Base-by-base conservation (phyloP, 2,329 filamentous ascomycete genomes). In the Ceratocystis diversiconidia region DNA sequence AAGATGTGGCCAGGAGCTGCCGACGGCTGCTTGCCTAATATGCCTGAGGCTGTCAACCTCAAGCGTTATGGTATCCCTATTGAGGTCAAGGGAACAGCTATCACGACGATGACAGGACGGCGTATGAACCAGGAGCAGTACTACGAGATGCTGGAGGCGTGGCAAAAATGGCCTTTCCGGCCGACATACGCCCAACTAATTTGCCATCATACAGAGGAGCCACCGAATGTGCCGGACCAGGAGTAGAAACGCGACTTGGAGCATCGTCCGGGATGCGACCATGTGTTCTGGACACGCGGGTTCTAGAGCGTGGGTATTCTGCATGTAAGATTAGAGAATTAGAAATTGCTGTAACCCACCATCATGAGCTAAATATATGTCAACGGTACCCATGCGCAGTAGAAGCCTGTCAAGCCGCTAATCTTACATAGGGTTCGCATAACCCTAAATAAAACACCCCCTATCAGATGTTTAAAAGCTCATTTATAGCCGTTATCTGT, bases 161-260 rank as follows among this genome's bases (percentile, higher is more conserved):
- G 83, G 79, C 77, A 83, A 73, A 75, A 79, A 62, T 90, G 86
- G 86, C 85, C 85, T 0, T 88, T 88, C 69, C 73, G 75, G 2
- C 84, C 84, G 1, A 69, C 71, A 1, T 81, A 80, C 68, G 57
- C 72, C 5, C 75, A 82, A 67, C 73, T 84, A 63, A 73, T 84
- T n/a, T 74, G 74, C 4, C 75, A 79, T 30, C 68, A 73, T 10
- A 60, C 69, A 2, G 75, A 75, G 19, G 73, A 74, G 41, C 48
- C 63, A 36, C 22, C 55, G 12, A 55, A 28, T 15, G 28, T 7
- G 10, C 1, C 30, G 10, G 17, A 25, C 4, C 15, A 7, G 28
- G 61, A 62, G 43, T n/a, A n/a, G 36, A 41, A 10, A 41, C 10
- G 36, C 10, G 36, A 15, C 36, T 12, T 15, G 10, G 36, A 41